A percentile compares a stretch with the other conserved stretches of the same genome.
Evolutionary conservation across 805 yeast genomes (phyloP).

Genomic region (Candida alai): DNA sequence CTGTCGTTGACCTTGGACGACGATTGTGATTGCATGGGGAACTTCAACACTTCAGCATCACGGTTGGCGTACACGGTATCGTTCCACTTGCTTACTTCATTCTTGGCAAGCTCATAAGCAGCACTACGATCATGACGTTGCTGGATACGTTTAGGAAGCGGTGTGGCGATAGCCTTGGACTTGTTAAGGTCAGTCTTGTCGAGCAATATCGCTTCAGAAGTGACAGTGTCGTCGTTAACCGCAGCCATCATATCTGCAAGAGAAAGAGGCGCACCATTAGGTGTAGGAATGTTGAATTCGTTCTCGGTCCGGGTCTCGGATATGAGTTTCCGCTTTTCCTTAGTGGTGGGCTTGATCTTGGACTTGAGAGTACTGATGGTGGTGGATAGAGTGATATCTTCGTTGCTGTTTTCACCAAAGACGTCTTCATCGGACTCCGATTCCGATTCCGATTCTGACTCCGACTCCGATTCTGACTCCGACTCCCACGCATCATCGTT

Average conservation of each 20-base stretch:
- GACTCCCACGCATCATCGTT: slow-evolving; percentile 30
- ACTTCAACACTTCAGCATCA: slow-evolving; percentile 77
- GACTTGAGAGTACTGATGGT: slow-evolving; percentile 44
- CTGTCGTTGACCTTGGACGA: slow-evolving; percentile 33
- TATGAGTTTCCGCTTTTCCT: slow-evolving; percentile 45
- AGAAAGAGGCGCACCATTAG: slow-evolving; percentile 52
- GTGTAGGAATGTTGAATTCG: slow-evolving; percentile 63
- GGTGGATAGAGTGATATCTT: slow-evolving; percentile 47
- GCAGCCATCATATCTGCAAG: slow-evolving; percentile 73
- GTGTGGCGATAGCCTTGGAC: slow-evolving; percentile 60
- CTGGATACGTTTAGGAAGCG: slow-evolving; percentile 83
- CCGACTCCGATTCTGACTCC: slow-evolving; percentile 18
- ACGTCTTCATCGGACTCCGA: slow-evolving; percentile 23
- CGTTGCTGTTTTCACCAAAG: slow-evolving; percentile 41
- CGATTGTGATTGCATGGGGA: slow-evolving; percentile 59
- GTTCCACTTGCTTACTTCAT: slow-evolving; percentile 85
- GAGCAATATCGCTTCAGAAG: slow-evolving; percentile 48
- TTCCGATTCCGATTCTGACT: slow-evolving; percentile 20
- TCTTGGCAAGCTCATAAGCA: slow-evolving; percentile 85
- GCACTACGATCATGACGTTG: slow-evolving; percentile 81
- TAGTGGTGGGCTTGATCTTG: slow-evolving; percentile 26
- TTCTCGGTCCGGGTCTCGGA: slow-evolving; percentile 59
- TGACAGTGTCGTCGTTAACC: slow-evolving; percentile 47
- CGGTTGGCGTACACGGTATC: slow-evolving; percentile 77
- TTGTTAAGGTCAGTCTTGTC: slow-evolving; percentile 31